Evolutionary conservation across 371 early-diverging fungal species (phyloP).

Genomic region (Mortierella sp.): DNA sequence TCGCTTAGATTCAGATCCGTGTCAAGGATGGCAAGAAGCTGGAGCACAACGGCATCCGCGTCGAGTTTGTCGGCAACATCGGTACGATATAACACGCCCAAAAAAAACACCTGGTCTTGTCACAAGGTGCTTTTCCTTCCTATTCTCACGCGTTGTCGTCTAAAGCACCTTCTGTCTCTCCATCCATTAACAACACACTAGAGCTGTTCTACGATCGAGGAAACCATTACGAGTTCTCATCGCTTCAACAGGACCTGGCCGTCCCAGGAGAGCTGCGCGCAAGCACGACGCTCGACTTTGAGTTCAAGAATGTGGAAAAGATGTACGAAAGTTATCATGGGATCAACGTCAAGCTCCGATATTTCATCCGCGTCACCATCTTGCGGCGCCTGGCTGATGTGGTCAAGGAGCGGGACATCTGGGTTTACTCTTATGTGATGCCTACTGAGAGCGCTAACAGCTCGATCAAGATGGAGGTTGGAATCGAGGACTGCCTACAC

Average conservation of each 20-base stretch:
- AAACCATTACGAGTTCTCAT: constrained; percentile 94
- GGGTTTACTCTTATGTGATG: constrained; percentile 91
- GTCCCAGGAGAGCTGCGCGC: constrained; percentile 86
- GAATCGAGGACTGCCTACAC: constrained; percentile 94
- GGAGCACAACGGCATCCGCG: constrained; percentile 97
- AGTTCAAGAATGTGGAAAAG: constrained; percentile 94
- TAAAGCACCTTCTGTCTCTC: not conserved
- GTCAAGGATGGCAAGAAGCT: constrained; percentile 92
- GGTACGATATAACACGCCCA: constrained; percentile 63
- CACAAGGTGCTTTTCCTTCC: not conserved
- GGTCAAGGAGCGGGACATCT: constrained; percentile 82
- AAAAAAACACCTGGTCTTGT: not conserved
- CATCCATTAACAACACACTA: constrained; percentile 15
- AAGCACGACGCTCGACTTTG: constrained; percentile 82
- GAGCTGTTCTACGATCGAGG: constrained; percentile 97
- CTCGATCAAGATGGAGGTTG: constrained; percentile 96
- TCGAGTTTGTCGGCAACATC: constrained; percentile 96
- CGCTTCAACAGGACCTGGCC: constrained; percentile 87
- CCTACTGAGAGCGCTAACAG: constrained; percentile 82
- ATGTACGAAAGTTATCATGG: constrained; percentile 92
- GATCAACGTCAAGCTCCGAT: constrained; percentile 90
- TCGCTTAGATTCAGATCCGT: constrained; percentile 85
- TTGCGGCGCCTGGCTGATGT: constrained; percentile 81
- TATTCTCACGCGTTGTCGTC: constrained; percentile 1
- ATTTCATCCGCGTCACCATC: constrained; percentile 91